Evolutionary conservation across 768 basidiomycete species (phyloP), one percentile per base, ranked within the genome.

Genomic region (Russula brevipes): DNA sequence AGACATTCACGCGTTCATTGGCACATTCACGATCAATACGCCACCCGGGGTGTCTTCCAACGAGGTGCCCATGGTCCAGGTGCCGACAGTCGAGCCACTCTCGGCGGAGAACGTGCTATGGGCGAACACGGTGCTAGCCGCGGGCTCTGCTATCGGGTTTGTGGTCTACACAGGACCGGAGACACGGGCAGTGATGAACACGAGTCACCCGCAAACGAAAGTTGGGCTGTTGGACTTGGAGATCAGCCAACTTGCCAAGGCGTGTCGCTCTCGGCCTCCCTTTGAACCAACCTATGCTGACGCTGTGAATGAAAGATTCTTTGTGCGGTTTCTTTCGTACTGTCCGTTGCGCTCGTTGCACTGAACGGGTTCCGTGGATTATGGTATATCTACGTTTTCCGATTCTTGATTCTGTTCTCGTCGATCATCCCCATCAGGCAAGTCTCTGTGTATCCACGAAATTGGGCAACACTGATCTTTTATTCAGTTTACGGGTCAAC

Each of bases 401-500:
- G 97, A 19, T 99, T 99, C 75, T 80, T 99, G 57, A 98, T 99
- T 71, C 81, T 99, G 24, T 99, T 98, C 77, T 98, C 96, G 54
- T 96, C 93, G 33, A 99, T 99, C 73, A 98, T 99, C 71, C 96
- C 97, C 31, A 99, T 99, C 76, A 96, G 94, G 96, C 92, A 55
- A 59, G 87, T 30, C 14, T 6, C 4, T 30, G 11, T 1, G 41
- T 42, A 8, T 56, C 5, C 16, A 44, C 39, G 36, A 31, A 54
- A 39, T n/a, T 30, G 19, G 45, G 47, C 16, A 19, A 53, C 12
- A 14, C 16, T 14, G 9, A 12, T 4, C 1, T 12, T 19, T 19
- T 31, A 55, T 58, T 30, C 72, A 98, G 95, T 80, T 78, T 99
- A 59, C 90, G 97, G 19, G 96, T 99, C 57, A 99, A 99, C 69